These are phyloP conservation scores for Stygiomarasmius scandens DNA, from an alignment of 1,284 basidiomycete species.

Conservation along the genomic window DNA sequence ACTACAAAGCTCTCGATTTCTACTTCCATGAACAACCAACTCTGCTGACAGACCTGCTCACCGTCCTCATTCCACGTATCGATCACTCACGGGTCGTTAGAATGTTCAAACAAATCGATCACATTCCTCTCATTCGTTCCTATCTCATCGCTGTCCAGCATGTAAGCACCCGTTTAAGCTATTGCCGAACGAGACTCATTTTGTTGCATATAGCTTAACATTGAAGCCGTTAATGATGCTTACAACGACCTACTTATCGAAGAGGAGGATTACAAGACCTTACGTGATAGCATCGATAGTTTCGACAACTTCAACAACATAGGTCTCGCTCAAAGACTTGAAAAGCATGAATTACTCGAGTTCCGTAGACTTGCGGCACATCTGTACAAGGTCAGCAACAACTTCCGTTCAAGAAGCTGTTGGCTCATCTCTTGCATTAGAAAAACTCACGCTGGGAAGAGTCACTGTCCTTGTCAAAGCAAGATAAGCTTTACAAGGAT, in stretches of 20 bases:
- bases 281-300: constrained; percentile 94
- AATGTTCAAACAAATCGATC: constrained; percentile 94
- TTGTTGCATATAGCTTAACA: constrained; percentile 68
- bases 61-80: constrained; percentile 90
- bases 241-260: constrained; percentile 97
- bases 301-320: constrained; percentile 98
- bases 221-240: constrained; percentile 96
- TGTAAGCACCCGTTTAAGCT: no score
- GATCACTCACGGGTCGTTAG: constrained; percentile 95
- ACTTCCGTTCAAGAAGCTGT: background rate
- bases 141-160: constrained; percentile 98
- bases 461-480: constrained; percentile 91
- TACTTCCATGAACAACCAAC: constrained; percentile 94
- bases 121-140: constrained; percentile 92
- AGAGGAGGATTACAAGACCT: constrained; percentile 97
- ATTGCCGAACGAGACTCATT: constrained; percentile 14
- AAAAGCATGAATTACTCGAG: constrained; percentile 92
- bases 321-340: constrained; percentile 82
- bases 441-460: constrained; percentile 96
- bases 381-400: constrained; percentile 79
- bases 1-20: constrained; percentile 88
- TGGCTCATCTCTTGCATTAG: constrained; percentile 41
- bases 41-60: constrained; percentile 90
- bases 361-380: constrained; percentile 95
- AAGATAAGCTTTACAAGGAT: constrained; percentile 96